Evolutionary conservation across 2,329 filamentous ascomycete genomes (phyloP), one percentile per base, ranked within the genome.

Genomic region (Colletotrichum tabaci): DNA sequence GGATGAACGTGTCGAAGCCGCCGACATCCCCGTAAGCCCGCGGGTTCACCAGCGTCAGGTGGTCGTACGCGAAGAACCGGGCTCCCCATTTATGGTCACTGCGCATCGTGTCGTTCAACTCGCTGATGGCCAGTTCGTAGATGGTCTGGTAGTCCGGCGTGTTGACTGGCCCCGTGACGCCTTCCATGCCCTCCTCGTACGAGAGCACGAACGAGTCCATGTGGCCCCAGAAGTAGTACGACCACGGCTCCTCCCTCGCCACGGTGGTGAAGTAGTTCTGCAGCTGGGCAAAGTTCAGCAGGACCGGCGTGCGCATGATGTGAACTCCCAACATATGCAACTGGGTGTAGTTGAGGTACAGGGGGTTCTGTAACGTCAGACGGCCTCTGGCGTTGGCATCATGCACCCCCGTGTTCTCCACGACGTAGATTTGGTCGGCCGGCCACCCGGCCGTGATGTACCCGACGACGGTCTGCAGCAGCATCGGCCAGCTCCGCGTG

Each of bases 401-500:
- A 74, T 89, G 87, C 16, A 86, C 85, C 9, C 88, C 88, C 2
- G 86, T 90, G 78, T 91, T 91, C 75, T 91, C 89, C 26, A 90
- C 79, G 2, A 90, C 84, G 71, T 87, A 87, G 69, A 91, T 89
- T 73, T 90, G 85, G 40, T 82, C 81, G 0, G 87, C 79, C 1
- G 88, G 89, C 88, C 88, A 91, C 56, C 88, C 89, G 2, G 87
- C 86, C 1, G 88, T 87, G 73, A 91, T 85, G 77, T 90, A 91
- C 6, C 83, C 85, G 12, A 89, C 83, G 0, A 90, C 85, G 1
- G 84, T 81, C 77, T 91, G 89, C 38, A 88, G 82, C 4, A 91
- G 82, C 71, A 90, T 79, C 3, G 85, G 84, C 84, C 85, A 89
- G 69, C 86, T 86, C 44, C 87, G 82, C 0, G 88, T 89, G 79